Conservation (phyloP, 2,329 filamentous ascomycete genomes). For the Xylariaceae sp. region DNA sequence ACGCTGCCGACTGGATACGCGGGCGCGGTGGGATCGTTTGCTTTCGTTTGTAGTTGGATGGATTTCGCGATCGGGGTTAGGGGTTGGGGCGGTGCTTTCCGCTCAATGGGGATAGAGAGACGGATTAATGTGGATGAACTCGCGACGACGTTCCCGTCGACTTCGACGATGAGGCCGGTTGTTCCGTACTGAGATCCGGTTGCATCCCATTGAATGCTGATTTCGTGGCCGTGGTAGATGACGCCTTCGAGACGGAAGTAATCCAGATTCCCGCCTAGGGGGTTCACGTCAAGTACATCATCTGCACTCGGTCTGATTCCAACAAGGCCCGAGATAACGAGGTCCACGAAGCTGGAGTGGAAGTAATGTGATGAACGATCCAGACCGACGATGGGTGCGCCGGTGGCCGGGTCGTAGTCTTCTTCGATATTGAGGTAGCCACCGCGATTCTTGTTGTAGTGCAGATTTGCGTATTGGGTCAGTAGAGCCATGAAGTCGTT, state of each 20-base stretch:
- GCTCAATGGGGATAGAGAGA: slow-evolving; percentile 1
- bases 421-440: slow-evolving; percentile 15
- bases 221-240: slow-evolving; percentile 14
- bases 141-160: not conserved
- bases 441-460: slow-evolving; percentile 17
- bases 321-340: slow-evolving; percentile 13
- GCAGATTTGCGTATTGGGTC: slow-evolving; percentile 6
- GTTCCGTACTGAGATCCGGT: slow-evolving; percentile 9
- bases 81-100: slow-evolving; percentile 4
- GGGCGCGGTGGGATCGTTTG: not conserved
- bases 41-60: slow-evolving; percentile 10
- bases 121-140: not conserved
- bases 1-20: slow-evolving; percentile 12
- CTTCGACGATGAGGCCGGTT: slow-evolving; percentile 6
- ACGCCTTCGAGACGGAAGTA: slow-evolving; percentile 15
- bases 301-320: slow-evolving; percentile 11
- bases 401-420: slow-evolving; percentile 8
- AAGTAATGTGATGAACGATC: slow-evolving; percentile 17
- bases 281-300: slow-evolving; percentile 10
- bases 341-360: slow-evolving; percentile 15
- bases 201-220: slow-evolving; percentile 13
- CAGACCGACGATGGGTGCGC: slow-evolving; percentile 10
- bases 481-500: slow-evolving; percentile 8
- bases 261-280: slow-evolving; percentile 2
- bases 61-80: slow-evolving; percentile 7